A percentile compares a stretch with the other conserved stretches of the same genome.
These are phyloP conservation scores for Aspergillus quadrilineatus DNA, from an alignment of 2,329 filamentous ascomycete genomes.

Conservation along the genomic window DNA sequence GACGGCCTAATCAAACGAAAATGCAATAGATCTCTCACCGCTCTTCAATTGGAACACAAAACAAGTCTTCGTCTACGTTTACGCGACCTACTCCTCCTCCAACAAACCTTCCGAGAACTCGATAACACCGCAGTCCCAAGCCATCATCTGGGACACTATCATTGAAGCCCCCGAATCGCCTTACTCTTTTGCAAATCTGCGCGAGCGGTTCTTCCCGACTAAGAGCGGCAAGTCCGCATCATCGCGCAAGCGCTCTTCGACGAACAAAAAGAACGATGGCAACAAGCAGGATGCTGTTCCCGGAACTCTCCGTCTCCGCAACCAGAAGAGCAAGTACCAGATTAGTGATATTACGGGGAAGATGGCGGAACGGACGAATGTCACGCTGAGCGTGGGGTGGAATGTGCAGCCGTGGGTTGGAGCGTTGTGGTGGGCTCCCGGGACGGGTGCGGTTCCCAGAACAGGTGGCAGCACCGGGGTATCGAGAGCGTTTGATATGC, in stretches of 20 bases:
- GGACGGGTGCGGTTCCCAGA: constrained; percentile 50
- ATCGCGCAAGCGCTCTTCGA: constrained; percentile 23
- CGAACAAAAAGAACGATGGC: constrained; percentile 11
- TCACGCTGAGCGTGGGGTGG: constrained; percentile 80
- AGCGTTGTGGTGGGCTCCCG: constrained; percentile 74
- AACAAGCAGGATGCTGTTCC: constrained; percentile 24
- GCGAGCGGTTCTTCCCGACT: constrained; percentile 34
- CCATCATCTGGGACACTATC: constrained; percentile 94
- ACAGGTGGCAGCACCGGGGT: constrained; percentile 51
- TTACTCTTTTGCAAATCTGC: constrained; percentile 41
- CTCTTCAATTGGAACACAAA: constrained; percentile 99
- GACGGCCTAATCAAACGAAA: not conserved
- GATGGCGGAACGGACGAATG: constrained; percentile 70
- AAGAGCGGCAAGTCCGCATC: constrained; percentile 14
- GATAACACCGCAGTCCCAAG: constrained; percentile 49
- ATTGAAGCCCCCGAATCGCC: constrained; percentile 64
- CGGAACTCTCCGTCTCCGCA: constrained; percentile 73
- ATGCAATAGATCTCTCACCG: constrained; percentile 67
- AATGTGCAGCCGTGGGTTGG: constrained; percentile 99
- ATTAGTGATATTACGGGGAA: constrained; percentile 85
- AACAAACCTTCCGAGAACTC: constrained; percentile 18
- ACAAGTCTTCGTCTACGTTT: constrained; percentile 94
- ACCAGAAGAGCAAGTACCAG: constrained; percentile 93
- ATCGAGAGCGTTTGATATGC: constrained; percentile 56
- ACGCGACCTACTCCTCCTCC: constrained; percentile 64